A percentile compares a stretch with the other conserved stretches of the same genome.
Conservation (phyloP, 2,329 filamentous ascomycete species). For the Scytalidium sp. region DNA sequence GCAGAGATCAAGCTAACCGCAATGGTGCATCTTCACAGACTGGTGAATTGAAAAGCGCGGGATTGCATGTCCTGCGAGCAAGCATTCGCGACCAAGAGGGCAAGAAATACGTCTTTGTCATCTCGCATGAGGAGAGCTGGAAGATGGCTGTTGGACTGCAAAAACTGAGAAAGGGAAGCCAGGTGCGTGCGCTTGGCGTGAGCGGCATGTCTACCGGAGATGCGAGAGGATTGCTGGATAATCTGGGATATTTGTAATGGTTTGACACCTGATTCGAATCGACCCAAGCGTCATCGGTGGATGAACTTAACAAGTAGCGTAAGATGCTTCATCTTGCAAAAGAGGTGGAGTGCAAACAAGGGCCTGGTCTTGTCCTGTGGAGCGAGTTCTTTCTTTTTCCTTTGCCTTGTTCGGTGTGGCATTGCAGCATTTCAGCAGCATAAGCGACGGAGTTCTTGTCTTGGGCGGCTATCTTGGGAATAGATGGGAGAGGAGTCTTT, state of each 20-base stretch:
- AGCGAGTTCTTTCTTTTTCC: not conserved
- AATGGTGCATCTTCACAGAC: constrained; percentile 35
- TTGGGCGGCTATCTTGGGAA: not conserved
- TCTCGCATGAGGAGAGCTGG: constrained; percentile 64
- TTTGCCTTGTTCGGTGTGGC: not conserved
- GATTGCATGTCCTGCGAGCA: constrained; percentile 60
- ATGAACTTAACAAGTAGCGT: not conserved
- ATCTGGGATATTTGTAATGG: constrained; percentile 44
- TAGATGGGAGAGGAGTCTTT: not conserved
- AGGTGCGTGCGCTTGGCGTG: constrained; percentile 57
- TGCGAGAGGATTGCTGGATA: constrained; percentile 52
- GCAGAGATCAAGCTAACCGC: constrained; percentile 16
- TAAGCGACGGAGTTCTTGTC: not conserved
- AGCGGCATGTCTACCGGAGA: constrained; percentile 53
- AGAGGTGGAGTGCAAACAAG: not conserved
- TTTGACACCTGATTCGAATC: no score
- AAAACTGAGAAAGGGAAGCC: constrained; percentile 56
- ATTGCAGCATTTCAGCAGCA: not conserved
- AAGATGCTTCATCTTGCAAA: not conserved
- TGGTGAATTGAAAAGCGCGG: constrained; percentile 52
- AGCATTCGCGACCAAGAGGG: constrained; percentile 64
- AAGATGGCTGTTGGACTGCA: constrained; percentile 63
- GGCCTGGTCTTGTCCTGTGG: not conserved
- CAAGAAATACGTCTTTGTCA: constrained; percentile 63
- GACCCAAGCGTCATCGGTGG: no score